Base-by-base conservation (phyloP, 306 rosid genomes). In the Quercus mongolica region DNA sequence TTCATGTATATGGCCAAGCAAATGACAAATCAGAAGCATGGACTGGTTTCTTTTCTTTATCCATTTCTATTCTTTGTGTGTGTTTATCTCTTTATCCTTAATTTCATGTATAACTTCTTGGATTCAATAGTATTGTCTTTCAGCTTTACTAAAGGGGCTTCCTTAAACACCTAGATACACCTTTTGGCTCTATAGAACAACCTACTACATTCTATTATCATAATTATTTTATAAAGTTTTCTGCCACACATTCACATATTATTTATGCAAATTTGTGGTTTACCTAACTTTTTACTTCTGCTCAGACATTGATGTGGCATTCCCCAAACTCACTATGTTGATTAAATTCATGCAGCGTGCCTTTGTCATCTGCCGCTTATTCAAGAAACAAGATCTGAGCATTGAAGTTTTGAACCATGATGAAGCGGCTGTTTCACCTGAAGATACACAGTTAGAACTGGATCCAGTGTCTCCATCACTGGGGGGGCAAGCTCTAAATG, bases 331-430 rank as follows among this genome's bases (percentile, higher is more conserved):
- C 56, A 63, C 65, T 33, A 76, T 6, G 59, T 63, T 79, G 51
- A 49, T 76, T 76, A 68, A 55, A 63, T 71, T 82, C 21, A 44
- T 78, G 52, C 96, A 95, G 99, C 92, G 75, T 83, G 62, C 97
- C 6, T 95, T 86, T 85, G 99, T 95, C 56, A 89, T 95, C 44
- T 92, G 97, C 75, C 98, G 99, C 1, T 87, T 95, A 35, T 95
- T 95, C 83, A 95, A 84, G 83, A 95, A 92, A 68, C 86, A 91
- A 0, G 97, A 95, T 20, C 97, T 87, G 75, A 94, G 79, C 81
- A 28, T 92, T 33, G 95, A 91, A 73, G 81, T 11, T 78, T 85
- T 84, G 3, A 83, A 80, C 68, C 56, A 85, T 35, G 92, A 86
- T 59, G 97, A 91, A 67, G 86, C 77, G 56, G 72, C 90, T 51